A percentile compares a stretch with the other conserved stretches of the same genome.
phyloP scores from a whole-genome alignment of 441 rosid genomes.

The Croton setiger region DNA sequence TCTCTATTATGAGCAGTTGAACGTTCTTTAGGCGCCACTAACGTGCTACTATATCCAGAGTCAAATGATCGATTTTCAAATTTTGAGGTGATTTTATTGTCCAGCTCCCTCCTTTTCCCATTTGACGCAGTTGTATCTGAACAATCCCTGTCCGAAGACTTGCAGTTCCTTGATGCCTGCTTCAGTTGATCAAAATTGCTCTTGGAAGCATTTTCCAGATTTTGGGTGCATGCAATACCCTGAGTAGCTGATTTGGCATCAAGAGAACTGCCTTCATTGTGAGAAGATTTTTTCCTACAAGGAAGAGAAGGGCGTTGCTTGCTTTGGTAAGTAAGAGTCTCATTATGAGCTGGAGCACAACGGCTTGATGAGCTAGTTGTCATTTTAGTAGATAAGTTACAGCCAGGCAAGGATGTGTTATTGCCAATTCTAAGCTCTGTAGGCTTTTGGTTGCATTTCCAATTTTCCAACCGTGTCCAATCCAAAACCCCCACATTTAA shows the following conservation, averaged over 20 bases:
- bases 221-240: conserved; percentile 30
- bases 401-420: conserved; percentile 24
- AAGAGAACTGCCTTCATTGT: conserved; percentile 24
- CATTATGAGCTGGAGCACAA: conserved; percentile 29
- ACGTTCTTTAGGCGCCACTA: conserved; percentile 26
- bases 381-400: conserved; percentile 25
- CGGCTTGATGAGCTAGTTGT: conserved; percentile 27
- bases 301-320: conserved; percentile 23
- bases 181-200: conserved; percentile 38
- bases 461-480: conserved; percentile 62
- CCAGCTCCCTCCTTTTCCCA: conserved; percentile 30
- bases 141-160: conserved; percentile 22
- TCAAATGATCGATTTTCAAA: conserved; percentile 26
- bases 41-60: conserved; percentile 24
- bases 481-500: conserved; percentile 85
- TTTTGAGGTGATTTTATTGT: conserved; percentile 27
- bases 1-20: conserved; percentile 20
- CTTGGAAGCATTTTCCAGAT: conserved; percentile 40
- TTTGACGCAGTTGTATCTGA: conserved; percentile 23
- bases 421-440: conserved; percentile 24
- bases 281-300: conserved; percentile 23
- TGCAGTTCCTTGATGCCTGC: conserved; percentile 29
- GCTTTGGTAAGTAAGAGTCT: conserved; percentile 23
- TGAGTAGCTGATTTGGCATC: conserved; percentile 23
- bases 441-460: conserved; percentile 39